These are phyloP conservation scores for Entomortierella parvispora DNA, from an alignment of 192 early-diverging fungal species.

Conservation along the genomic window DNA sequence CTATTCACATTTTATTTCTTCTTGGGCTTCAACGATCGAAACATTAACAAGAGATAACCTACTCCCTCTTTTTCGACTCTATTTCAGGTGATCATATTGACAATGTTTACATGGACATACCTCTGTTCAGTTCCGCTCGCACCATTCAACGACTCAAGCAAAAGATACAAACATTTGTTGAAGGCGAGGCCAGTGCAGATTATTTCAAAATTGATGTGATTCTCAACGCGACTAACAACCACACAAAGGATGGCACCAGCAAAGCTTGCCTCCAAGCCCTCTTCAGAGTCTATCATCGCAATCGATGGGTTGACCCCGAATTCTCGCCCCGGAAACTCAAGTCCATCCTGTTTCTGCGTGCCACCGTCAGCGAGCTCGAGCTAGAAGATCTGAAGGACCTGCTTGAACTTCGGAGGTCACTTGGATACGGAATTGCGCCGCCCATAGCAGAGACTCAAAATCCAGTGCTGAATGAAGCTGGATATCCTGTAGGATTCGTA, in stretches of 20 bases:
- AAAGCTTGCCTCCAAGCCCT: constrained; percentile 45
- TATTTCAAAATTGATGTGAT: constrained; percentile 43
- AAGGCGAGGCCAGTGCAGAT: constrained; percentile 20
- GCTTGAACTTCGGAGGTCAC: constrained; percentile 14
- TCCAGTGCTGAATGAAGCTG: constrained; percentile 15
- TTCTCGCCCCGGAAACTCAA: constrained; percentile 25
- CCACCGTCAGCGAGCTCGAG: constrained; percentile 30
- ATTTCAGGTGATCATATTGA: constrained; percentile 37
- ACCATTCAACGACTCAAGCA: constrained; percentile 37
- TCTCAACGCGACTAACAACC: constrained; percentile 38
- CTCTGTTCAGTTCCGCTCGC: constrained; percentile 30
- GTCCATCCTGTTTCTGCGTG: constrained; percentile 27
- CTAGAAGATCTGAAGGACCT: constrained; percentile 39
- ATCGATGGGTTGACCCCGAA: constrained; percentile 23
- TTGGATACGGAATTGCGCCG: constrained; percentile 7
- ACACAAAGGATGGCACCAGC: constrained; percentile 36
- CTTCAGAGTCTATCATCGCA: constrained; percentile 24
- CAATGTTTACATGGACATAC: constrained; percentile 38
- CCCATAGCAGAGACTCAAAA: too few relatives aligned
- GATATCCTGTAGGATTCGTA: constrained; percentile 6
- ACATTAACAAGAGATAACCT: neutral
- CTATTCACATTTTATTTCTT: too few relatives aligned
- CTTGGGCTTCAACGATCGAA: neutral
- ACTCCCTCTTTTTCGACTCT: neutral
- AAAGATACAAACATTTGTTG: constrained; percentile 34